Base-by-base conservation (phyloP, 257 asterid species). In the Galeopsis tetrahit region DNA sequence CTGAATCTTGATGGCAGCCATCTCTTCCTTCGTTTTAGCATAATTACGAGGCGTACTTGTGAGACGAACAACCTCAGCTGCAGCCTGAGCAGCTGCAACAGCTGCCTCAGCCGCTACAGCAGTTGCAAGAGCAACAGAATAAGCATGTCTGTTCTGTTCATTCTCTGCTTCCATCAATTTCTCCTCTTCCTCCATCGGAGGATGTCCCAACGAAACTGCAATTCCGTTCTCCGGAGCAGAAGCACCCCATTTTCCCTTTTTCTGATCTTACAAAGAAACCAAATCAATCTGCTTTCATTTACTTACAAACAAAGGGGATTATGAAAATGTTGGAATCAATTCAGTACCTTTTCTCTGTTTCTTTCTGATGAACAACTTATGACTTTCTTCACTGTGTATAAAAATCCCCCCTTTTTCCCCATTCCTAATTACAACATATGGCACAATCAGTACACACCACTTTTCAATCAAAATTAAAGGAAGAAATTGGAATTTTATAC, bases 81-180 rank as follows among this genome's bases (percentile, higher is more conserved):
- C 96, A 1, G 97, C 98, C 63, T 88, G 87, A 65, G 96, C 96
- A 31, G 96, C 95, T 0, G 94, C 96, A 36, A 85, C 97, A 1
- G 97, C 96, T 4, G 96, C 96, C 81, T 89, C 98, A 42, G 96
- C 97, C 36, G 98, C 97, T 34, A 75, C 89, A 21, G 98, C 95
- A 39, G 97, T 88, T 36, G 97, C 95, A 56, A 91, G 58, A 53
- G 95, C 92, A 69, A 88, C 97, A 6, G 97, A 88, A 70, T 88
- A 88, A 70, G 93, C 96, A n/a, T 88, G 95, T 67, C 84, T 78
- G 51, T 69, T 90, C 84, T 89, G 95, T 79, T 85, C 93, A 76
- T 83, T 78, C 76, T 91, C 88, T 0, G 91, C 88, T 78, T 83
- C 90, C 21, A 71, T 69, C 80, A 85, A 77, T 74, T 85, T 82